These are phyloP conservation scores for Sherardia arvensis DNA, from an alignment of 257 asterid genomes.

Conservation along the genomic window DNA sequence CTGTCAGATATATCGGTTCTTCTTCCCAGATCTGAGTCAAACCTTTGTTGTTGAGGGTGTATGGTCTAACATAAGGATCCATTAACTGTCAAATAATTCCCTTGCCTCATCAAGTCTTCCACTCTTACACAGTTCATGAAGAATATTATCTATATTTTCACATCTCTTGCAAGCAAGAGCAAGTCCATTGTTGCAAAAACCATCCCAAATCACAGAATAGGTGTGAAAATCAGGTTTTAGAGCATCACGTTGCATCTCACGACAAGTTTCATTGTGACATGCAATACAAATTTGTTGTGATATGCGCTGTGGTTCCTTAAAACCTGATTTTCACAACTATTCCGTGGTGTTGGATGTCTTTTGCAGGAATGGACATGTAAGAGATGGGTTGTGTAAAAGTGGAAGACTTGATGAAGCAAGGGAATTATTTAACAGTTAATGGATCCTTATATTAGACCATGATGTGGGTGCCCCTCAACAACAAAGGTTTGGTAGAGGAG, in stretches of 20 bases:
- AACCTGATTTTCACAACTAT: background rate
- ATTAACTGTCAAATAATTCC: no score
- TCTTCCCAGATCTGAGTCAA: no score
- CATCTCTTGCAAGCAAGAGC: background rate
- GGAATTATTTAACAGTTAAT: no score
- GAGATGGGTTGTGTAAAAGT: background rate
- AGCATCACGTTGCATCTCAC: background rate
- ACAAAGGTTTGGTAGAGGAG: background rate
- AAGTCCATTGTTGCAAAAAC: background rate
- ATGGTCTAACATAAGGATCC: background rate
- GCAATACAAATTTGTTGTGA: background rate
- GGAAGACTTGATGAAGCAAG: background rate
- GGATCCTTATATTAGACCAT: background rate
- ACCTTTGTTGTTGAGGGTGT: no score
- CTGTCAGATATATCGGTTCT: background rate
- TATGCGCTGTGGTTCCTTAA: background rate
- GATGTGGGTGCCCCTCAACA: background rate
- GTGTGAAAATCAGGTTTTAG: background rate
- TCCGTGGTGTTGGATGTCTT: background rate
- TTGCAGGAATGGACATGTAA: background rate
- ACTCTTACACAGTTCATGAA: background rate
- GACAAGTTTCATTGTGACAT: background rate
- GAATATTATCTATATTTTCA: background rate
- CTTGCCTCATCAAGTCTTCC: background rate
- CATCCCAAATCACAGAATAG: background rate